A percentile compares a stretch with the other conserved stretches of the same genome.
These are phyloP conservation scores for Tulasnella sp. DNA, from an alignment of 768 basidiomycete genomes.

Conservation along the genomic window DNA sequence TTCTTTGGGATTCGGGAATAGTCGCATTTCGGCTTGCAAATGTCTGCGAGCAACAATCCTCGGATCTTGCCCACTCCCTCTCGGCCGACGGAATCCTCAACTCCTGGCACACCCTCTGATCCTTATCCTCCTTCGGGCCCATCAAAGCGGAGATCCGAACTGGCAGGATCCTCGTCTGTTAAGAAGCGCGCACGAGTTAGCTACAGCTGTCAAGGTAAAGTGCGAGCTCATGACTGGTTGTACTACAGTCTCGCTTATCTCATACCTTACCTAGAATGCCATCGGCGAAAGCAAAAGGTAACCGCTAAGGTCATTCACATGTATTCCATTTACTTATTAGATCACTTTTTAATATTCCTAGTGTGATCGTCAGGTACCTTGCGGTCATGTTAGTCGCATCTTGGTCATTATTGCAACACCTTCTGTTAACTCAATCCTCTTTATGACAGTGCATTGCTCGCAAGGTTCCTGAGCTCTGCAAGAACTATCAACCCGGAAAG, in stretches of 20 bases:
- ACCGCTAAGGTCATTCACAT: neutral
- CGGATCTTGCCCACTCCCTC: conserved; percentile 13
- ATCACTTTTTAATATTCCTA: conserved; percentile 26
- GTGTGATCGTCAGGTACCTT: conserved; percentile 81
- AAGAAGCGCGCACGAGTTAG: conserved; percentile 18
- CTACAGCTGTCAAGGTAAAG: conserved; percentile 19
- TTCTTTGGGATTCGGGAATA: no score
- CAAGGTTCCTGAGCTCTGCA: conserved; percentile 80
- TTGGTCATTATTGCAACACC: conserved; percentile 15
- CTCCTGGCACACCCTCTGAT: conserved; percentile 14
- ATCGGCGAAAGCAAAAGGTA: conserved; percentile 82
- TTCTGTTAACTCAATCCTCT: conserved; percentile 18
- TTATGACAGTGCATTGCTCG: conserved; percentile 58
- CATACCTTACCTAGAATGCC: no score
- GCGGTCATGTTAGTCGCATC: conserved; percentile 54
- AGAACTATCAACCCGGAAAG: conserved; percentile 81
- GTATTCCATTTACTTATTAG: neutral
- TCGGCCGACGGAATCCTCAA: conserved; percentile 13
- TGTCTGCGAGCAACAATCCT: conserved; percentile 1
- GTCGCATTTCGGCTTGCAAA: no score
- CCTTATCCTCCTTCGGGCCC: conserved; percentile 6
- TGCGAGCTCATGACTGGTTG: no score
- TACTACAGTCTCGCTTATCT: no score
- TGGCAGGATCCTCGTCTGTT: neutral
- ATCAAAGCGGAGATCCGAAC: conserved; percentile 13